Conservation (phyloP, 2,329 filamentous ascomycete species). For the Fusarium lateritium region DNA sequence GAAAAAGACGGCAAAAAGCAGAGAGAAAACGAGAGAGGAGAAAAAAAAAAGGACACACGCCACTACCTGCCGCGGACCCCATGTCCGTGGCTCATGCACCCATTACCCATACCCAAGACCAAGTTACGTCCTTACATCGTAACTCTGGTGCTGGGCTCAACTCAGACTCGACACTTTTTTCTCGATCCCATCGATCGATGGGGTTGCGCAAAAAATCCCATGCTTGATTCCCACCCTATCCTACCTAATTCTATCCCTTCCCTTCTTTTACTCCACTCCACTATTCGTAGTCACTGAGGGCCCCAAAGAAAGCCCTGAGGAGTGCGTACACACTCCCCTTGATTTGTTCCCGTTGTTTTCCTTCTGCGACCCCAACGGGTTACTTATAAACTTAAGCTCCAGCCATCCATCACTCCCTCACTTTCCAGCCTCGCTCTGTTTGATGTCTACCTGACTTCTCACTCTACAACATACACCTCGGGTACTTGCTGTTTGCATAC, state of each 20-base stretch:
- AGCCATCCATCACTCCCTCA: conserved; percentile 32
- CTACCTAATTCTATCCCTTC: conserved; percentile 45
- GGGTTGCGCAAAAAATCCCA: conserved; percentile 52
- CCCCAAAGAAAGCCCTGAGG: background rate
- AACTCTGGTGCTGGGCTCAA: conserved; percentile 21
- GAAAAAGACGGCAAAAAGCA: background rate
- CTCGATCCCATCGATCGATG: conserved; percentile 57
- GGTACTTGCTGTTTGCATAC: background rate
- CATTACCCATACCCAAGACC: background rate
- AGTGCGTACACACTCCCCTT: conserved; percentile 17
- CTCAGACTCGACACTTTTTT: conserved; percentile 44
- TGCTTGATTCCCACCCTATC: conserved; percentile 48
- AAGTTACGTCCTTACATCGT: conserved; percentile 37
- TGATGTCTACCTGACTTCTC: conserved; percentile 31
- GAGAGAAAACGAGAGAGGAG: conserved; percentile 7
- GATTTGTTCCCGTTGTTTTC: conserved; percentile 35
- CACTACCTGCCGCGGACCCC: conserved; percentile 26
- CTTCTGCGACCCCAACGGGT: conserved; percentile 28
- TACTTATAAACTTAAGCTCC: conserved; percentile 46
- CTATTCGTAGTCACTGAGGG: conserved; percentile 5
- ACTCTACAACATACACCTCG: conserved; percentile 18
- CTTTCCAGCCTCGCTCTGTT: conserved; percentile 32
- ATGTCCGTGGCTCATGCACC: conserved; percentile 38
- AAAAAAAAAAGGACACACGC: conserved; percentile 15
- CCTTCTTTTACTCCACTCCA: conserved; percentile 29